A percentile compares a stretch with the other conserved stretches of the same genome.
Evolutionary conservation across 2,329 filamentous ascomycete species (phyloP).

Genomic region (Pseudogymnoascus sp.): DNA sequence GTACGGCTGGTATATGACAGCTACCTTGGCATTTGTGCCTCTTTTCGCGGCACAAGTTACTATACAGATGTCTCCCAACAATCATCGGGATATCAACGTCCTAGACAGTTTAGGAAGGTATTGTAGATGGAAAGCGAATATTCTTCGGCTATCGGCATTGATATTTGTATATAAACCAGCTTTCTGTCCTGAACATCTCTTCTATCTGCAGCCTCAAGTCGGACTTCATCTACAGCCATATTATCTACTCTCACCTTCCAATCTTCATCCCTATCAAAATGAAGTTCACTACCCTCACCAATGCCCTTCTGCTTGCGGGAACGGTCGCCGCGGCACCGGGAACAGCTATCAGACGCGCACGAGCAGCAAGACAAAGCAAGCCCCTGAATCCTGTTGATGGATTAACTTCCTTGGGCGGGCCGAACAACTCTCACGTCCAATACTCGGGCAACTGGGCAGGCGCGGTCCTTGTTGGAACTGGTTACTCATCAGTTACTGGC

Average conservation of each 20-base stretch:
- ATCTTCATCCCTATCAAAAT: constrained; percentile 31
- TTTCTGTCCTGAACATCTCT: neutral
- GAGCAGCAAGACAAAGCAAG: constrained; percentile 21
- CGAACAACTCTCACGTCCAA: constrained; percentile 36
- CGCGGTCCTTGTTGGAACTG: constrained; percentile 42
- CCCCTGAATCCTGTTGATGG: constrained; percentile 29
- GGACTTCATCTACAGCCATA: neutral
- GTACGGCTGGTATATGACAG: neutral
- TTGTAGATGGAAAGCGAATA: neutral
- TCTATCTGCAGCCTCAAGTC: neutral
- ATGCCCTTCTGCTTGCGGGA: constrained; percentile 34
- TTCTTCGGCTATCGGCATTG: neutral
- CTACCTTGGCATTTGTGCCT: neutral
- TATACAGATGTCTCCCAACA: neutral
- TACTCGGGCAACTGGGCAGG: constrained; percentile 55
- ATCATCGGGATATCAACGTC: neutral
- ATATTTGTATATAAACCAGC: neutral
- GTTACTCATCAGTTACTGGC: constrained; percentile 46
- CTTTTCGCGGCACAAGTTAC: neutral
- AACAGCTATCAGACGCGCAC: constrained; percentile 35
- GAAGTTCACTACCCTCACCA: constrained; percentile 39
- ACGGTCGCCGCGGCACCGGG: constrained; percentile 38
- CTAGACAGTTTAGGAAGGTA: neutral
- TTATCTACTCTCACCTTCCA: neutral
- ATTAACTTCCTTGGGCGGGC: constrained; percentile 22